phyloP scores from a whole-genome alignment of 2,329 filamentous ascomycete genomes.

The Xylaria sp. region DNA sequence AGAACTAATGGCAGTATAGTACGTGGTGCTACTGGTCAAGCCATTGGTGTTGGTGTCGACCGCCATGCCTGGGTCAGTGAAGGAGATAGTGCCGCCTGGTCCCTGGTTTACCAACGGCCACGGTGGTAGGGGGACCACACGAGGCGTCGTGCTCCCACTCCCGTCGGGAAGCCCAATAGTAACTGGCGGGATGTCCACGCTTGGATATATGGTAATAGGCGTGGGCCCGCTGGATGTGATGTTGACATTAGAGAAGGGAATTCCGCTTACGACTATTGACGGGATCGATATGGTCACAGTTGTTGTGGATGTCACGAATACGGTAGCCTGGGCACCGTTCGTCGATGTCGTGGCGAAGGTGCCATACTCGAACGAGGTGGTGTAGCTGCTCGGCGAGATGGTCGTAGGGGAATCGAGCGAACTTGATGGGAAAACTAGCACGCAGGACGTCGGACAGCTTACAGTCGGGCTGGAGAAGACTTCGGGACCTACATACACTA shows the following conservation, averaged over 20 bases:
- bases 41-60: constrained; percentile 3
- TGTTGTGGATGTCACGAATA: constrained; percentile 18
- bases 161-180: constrained; percentile 18
- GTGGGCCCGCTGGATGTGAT: neutral
- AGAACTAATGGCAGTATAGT: constrained; percentile 8
- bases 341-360: neutral
- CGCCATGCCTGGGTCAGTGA: neutral
- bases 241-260: constrained; percentile 23
- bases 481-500: constrained; percentile 40
- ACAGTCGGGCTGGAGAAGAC: constrained; percentile 7
- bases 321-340: neutral
- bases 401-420: constrained; percentile 30
- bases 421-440: constrained; percentile 45
- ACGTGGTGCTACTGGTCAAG: neutral
- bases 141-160: constrained; percentile 11
- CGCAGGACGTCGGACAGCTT: constrained; percentile 26
- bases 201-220: constrained; percentile 13
- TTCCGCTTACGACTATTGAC: neutral
- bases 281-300: neutral
- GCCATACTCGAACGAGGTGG: constrained; percentile 31
- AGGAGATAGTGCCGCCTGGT: neutral
- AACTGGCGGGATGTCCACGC: constrained; percentile 10
- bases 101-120: constrained; percentile 26
- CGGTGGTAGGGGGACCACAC: constrained; percentile 23
- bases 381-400: constrained; percentile 32